Evolutionary conservation across 179 eudicot species (phyloP), one percentile per base, ranked within the genome.

Genomic region (Heliamphora pulchella): DNA sequence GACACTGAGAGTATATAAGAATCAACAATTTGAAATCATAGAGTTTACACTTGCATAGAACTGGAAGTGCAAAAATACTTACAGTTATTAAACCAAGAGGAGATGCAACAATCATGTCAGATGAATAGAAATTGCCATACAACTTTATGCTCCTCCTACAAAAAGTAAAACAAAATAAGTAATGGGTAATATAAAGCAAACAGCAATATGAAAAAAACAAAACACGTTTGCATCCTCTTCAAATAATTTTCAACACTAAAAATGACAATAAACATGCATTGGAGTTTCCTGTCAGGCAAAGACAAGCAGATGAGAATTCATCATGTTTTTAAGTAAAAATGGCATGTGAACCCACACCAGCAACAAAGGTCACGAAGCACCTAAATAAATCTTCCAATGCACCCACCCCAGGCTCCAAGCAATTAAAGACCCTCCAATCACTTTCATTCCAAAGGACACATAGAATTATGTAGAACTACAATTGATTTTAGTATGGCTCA

Each of bases 41-140:
- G 17, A 71, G 39, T 47, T 22, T 57, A 48, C 8, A 31, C 39
- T 31, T 31, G 39, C 39, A 53, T 39, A 63, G 58, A 73, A 66
- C 31, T 41, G 48, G 15, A 72, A 50, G 62, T 10, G 67, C 50
- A 64, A 14, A 81, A 77, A 75, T 81, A 51, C 93, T 91, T 91
- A 97, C 97, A 54, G 91, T 90, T 78, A 91, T 84, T 81, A 97
- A 79, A 77, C 97, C 99, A 73, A 97, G 91, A 83, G 98, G 97
- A 82, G 99, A 94, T 73, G 98, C 97, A 79, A 97, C 84, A 76
- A 97, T 94, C 80, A 94, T 79, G 84, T 96, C 98, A 48, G 97
- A 92, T 20, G 97, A 84, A 85, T 96, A 92, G 86, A 94, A 96
- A 85, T 94, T 96, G 78, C 89, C 88, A 80, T 92, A 96, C 82